A percentile compares a stretch with the other conserved stretches of the same genome.
phyloP scores from a whole-genome alignment of 139 green algal genomes.

The Nannochloris sp. region DNA sequence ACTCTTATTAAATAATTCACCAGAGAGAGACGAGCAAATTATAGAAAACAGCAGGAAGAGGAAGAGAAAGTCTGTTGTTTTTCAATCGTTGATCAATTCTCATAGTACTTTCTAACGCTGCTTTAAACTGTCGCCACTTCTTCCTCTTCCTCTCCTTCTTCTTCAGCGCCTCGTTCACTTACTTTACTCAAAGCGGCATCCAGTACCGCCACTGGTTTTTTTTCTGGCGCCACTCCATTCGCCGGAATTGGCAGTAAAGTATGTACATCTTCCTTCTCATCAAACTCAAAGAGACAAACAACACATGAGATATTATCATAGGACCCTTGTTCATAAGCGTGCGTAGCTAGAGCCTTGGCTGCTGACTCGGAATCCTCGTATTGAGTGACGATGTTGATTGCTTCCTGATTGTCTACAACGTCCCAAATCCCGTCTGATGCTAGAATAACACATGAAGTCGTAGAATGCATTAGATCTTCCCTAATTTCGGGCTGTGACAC shows the following conservation, averaged over 20 bases:
- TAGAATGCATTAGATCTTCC: constrained; percentile 51
- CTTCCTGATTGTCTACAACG: constrained; percentile 77
- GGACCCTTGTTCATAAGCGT: constrained; percentile 66
- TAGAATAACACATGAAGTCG: constrained; percentile 74
- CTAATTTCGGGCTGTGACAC: constrained; percentile 71
- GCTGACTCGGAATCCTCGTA: constrained; percentile 39
- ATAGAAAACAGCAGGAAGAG: too few relatives aligned
- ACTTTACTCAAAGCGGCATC: neutral
- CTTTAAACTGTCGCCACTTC: too few relatives aligned
- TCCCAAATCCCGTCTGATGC: constrained; percentile 94
- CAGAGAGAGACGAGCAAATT: too few relatives aligned
- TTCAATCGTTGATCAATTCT: too few relatives aligned
- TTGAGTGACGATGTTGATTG: constrained; percentile 29
- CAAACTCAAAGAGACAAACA: constrained; percentile 34
- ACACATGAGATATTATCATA: constrained; percentile 83
- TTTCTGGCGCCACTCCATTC: neutral
- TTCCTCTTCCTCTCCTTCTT: too few relatives aligned
- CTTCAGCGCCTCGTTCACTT: too few relatives aligned
- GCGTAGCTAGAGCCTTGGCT: constrained; percentile 56
- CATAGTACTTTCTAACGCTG: too few relatives aligned
- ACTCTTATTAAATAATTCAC: too few relatives aligned
- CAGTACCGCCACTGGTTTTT: neutral
- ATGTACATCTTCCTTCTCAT: neutral
- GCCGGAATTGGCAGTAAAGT: too few relatives aligned
- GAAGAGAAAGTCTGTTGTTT: too few relatives aligned